phyloP scores from a whole-genome alignment of 495 filamentous ascomycete species.

The Cercophora sp. region DNA sequence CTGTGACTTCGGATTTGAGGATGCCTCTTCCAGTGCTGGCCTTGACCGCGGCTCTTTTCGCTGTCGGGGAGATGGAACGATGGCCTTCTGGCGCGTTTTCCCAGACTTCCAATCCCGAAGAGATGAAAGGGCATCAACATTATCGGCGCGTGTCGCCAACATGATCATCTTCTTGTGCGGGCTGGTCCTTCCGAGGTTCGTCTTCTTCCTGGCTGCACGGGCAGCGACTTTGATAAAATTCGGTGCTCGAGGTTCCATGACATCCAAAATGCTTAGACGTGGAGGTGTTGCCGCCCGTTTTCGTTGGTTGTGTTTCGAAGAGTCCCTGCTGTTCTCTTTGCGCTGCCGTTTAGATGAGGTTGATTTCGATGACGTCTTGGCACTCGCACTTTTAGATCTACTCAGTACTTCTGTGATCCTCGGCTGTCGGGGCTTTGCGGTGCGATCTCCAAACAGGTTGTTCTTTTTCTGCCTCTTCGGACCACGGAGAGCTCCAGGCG shows the following conservation, averaged over 20 bases:
- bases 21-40: conserved; percentile 29
- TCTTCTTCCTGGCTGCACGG: conserved; percentile 59
- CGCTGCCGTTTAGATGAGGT: background rate
- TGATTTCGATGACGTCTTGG: background rate
- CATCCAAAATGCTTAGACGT: conserved; percentile 70
- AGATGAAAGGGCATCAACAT: conserved; percentile 63
- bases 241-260: conserved; percentile 56
- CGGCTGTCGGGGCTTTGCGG: conserved; percentile 33
- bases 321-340: conserved; percentile 23
- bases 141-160: conserved; percentile 68
- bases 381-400: conserved; percentile 22
- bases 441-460: conserved; percentile 23
- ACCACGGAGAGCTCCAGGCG: conserved; percentile 11
- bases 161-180: conserved; percentile 72
- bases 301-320: no score
- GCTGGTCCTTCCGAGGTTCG: conserved; percentile 64
- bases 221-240: conserved; percentile 75
- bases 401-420: conserved; percentile 42
- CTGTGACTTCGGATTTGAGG: conserved; percentile 24
- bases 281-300: conserved; percentile 44
- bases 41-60: conserved; percentile 10
- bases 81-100: conserved; percentile 49
- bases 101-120: conserved; percentile 76
- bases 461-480: conserved; percentile 28
- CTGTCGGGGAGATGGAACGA: conserved; percentile 21